phyloP scores from a whole-genome alignment of 2,329 filamentous ascomycete genomes.

The Fusarium keratoplasticum region DNA sequence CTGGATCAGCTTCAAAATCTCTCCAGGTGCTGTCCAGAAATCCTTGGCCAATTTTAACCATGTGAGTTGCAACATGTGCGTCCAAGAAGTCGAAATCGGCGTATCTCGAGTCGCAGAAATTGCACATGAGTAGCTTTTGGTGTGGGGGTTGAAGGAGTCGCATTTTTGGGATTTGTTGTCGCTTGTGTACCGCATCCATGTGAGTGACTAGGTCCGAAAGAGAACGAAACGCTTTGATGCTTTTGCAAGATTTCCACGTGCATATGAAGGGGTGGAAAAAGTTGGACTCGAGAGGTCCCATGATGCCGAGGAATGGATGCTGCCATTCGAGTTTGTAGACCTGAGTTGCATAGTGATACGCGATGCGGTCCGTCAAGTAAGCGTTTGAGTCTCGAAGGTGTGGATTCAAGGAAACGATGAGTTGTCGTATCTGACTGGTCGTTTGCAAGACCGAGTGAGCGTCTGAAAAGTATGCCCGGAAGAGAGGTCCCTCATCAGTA shows the following conservation, averaged over 20 bases:
- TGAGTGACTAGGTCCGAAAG: not conserved
- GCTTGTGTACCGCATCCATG: not conserved
- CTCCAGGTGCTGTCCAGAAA: not conserved
- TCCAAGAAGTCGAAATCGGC: not conserved
- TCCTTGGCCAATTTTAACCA: not conserved
- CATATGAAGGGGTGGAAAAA: not conserved
- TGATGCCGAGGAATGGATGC: not conserved
- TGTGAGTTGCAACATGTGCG: not conserved
- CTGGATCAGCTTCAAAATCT: not conserved
- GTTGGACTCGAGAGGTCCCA: not conserved
- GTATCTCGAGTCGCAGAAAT: not conserved
- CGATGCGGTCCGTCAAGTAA: not conserved
- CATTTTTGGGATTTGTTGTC: not conserved
- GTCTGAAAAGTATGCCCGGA: not conserved
- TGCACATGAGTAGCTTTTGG: not conserved
- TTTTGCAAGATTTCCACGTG: not conserved
- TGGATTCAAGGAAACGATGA: not conserved
- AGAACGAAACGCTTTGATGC: not conserved
- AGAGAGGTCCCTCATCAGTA: not conserved
- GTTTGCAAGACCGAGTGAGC: not conserved
- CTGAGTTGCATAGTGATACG: not conserved
- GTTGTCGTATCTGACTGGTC: not conserved
- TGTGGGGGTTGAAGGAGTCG: not conserved
- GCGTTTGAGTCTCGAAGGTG: not conserved
- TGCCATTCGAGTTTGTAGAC: not conserved